phyloP scores from a whole-genome alignment of 2,329 filamentous ascomycete species.

The Arthrobotrys sinensis region DNA sequence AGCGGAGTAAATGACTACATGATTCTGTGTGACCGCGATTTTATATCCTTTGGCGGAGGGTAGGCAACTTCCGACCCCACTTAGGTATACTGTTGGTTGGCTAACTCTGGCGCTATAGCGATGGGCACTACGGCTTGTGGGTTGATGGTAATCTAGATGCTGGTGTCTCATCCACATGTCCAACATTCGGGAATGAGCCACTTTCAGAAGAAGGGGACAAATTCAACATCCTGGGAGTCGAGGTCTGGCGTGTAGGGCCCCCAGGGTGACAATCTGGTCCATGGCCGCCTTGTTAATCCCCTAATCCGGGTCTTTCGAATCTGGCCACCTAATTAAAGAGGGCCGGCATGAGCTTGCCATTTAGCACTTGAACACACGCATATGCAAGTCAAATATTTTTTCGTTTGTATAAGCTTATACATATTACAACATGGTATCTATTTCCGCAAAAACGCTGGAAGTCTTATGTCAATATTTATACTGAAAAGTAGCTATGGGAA shows the following conservation, averaged over 20 bases:
- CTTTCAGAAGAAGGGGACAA: slow-evolving; percentile 93
- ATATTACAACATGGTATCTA: slow-evolving; percentile 20
- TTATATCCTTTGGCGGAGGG: slow-evolving; percentile 87
- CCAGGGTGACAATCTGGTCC: slow-evolving; percentile 26
- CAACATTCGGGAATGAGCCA: slow-evolving; percentile 95
- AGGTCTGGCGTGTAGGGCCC: slow-evolving; percentile 89
- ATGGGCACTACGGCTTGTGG: slow-evolving; percentile 95
- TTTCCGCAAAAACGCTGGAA: not conserved
- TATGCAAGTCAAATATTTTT: not conserved
- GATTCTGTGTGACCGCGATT: slow-evolving; percentile 90
- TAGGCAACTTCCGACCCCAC: slow-evolving; percentile 66
- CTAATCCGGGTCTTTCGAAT: no score
- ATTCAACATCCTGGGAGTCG: slow-evolving; percentile 90
- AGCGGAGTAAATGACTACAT: slow-evolving; percentile 97
- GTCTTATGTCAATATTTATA: slow-evolving; percentile 8
- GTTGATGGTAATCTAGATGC: slow-evolving; percentile 86
- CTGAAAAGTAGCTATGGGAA: slow-evolving; percentile 4
- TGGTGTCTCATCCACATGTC: slow-evolving; percentile 85
- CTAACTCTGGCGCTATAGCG: slow-evolving; percentile 67
- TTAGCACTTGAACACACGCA: not conserved
- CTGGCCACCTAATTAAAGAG: no score
- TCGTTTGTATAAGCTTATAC: slow-evolving; percentile 6
- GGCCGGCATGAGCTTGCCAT: not conserved
- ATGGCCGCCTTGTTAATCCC: not conserved
- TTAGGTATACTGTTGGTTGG: not conserved